These are phyloP conservation scores for Verticillium alfalfae DNA, from an alignment of 2,329 filamentous ascomycete species.

Conservation along the genomic window DNA sequence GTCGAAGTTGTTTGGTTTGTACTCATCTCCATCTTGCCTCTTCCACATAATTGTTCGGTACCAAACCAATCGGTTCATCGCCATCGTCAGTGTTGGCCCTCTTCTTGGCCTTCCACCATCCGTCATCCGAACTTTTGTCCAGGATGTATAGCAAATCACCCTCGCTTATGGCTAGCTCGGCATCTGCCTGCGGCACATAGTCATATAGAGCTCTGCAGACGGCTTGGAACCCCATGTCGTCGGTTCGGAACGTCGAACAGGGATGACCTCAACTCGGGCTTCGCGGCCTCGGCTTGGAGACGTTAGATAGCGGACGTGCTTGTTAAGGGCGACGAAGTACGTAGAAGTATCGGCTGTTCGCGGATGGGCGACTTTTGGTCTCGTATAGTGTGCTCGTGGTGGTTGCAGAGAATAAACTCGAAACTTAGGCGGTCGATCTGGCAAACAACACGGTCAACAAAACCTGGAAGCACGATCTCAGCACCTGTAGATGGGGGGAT, in stretches of 20 bases:
- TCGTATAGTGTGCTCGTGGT: neutral
- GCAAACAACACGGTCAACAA: too few relatives aligned
- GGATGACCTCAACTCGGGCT: neutral
- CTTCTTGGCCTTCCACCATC: slow-evolving; percentile 98
- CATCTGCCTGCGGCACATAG: slow-evolving; percentile 80
- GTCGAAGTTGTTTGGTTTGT: neutral
- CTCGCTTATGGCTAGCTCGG: slow-evolving; percentile 78
- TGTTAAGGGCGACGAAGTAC: neutral
- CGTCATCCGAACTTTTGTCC: slow-evolving; percentile 70
- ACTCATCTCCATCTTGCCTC: slow-evolving; percentile 49
- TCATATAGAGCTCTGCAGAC: slow-evolving; percentile 90
- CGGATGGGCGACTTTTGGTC: too few relatives aligned
- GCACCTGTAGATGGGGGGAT: too few relatives aligned
- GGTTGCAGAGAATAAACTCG: neutral
- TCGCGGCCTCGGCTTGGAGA: neutral
- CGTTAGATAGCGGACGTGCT: neutral
- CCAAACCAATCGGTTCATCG: slow-evolving; percentile 82
- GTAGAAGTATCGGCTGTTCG: too few relatives aligned
- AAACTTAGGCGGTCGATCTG: neutral
- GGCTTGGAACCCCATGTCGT: slow-evolving; percentile 79
- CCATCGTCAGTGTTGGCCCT: slow-evolving; percentile 77
- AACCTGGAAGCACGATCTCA: too few relatives aligned
- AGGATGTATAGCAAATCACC: slow-evolving; percentile 85
- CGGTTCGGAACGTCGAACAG: neutral
- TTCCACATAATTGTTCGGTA: slow-evolving; percentile 94